Percentiles rank a stretch among this genome's conserved stretches.
These are phyloP conservation scores for Pseudofabraea citricarpa DNA, from an alignment of 2,329 filamentous ascomycete species.

Conservation along the genomic window DNA sequence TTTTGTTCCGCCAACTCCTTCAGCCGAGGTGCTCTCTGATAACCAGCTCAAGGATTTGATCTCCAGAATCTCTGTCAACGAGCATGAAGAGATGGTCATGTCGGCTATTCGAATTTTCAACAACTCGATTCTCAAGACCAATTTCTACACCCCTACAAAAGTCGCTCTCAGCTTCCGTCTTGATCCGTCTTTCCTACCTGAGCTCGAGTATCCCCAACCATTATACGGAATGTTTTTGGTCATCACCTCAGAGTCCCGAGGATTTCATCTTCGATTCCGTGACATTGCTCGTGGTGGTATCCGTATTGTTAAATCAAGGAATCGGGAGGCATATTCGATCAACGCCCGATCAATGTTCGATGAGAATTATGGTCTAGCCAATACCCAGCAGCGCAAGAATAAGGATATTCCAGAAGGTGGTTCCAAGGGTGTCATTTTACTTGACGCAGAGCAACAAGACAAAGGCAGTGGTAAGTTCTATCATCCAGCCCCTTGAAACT, in stretches of 20 bases:
- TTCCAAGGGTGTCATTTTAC: slow-evolving; percentile 93
- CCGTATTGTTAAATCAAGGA: slow-evolving; percentile 96
- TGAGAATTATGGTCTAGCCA: slow-evolving; percentile 97
- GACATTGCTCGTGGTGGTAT: slow-evolving; percentile 97
- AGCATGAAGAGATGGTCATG: slow-evolving; percentile 98
- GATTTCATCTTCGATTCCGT: slow-evolving; percentile 95
- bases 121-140: slow-evolving; percentile 88
- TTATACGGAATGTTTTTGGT: slow-evolving; percentile 98
- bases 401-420: slow-evolving; percentile 99
- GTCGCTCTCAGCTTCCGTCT: slow-evolving; percentile 95
- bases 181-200: slow-evolving; percentile 81
- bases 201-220: slow-evolving; percentile 87
- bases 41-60: slow-evolving; percentile 71
- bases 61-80: slow-evolving; percentile 75
- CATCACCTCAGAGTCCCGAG: slow-evolving; percentile 92
- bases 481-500: no score
- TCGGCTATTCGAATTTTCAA: slow-evolving; percentile 96
- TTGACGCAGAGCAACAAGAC: slow-evolving; percentile 92
- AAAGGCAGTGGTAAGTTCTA: no score
- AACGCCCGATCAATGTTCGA: slow-evolving; percentile 96
- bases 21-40: slow-evolving; percentile 69
- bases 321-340: slow-evolving; percentile 92
- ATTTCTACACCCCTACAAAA: slow-evolving; percentile 92
- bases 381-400: slow-evolving; percentile 99
- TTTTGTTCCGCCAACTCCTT: slow-evolving; percentile 49